phyloP scores from a whole-genome alignment of 2,329 filamentous ascomycete genomes.

The Hymenoscyphus scutula region DNA sequence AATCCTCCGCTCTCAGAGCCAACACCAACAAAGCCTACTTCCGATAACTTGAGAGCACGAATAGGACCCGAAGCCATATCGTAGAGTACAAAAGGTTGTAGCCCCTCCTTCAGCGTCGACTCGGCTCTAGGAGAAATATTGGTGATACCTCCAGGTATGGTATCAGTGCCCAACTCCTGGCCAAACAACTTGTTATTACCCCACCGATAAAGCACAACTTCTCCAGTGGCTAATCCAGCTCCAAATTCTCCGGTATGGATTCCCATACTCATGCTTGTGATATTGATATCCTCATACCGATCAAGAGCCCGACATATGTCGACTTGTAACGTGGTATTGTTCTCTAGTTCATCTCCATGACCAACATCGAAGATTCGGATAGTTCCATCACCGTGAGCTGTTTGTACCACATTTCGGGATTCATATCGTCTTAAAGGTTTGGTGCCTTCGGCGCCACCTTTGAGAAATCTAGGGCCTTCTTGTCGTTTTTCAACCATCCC shows the following conservation, averaged over 20 bases:
- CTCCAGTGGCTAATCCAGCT: slow-evolving; percentile 77
- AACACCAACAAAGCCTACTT: slow-evolving; percentile 86
- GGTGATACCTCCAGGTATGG: slow-evolving; percentile 67
- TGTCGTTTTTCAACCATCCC: slow-evolving; percentile 82
- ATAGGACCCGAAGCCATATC: slow-evolving; percentile 81
- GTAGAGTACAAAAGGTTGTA: slow-evolving; percentile 77
- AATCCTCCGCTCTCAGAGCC: slow-evolving; percentile 82
- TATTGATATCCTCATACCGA: slow-evolving; percentile 72
- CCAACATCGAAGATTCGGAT: slow-evolving; percentile 92
- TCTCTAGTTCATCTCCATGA: slow-evolving; percentile 91
- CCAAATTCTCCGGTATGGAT: slow-evolving; percentile 81
- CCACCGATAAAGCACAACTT: slow-evolving; percentile 85
- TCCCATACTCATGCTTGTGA: slow-evolving; percentile 77
- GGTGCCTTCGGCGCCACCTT: slow-evolving; percentile 72
- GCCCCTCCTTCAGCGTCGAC: slow-evolving; percentile 69
- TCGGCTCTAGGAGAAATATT: slow-evolving; percentile 74
- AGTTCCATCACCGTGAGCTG: slow-evolving; percentile 86
- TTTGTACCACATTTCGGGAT: slow-evolving; percentile 78
- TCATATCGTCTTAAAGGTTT: slow-evolving; percentile 75
- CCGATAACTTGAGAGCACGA: slow-evolving; percentile 77
- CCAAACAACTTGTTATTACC: slow-evolving; percentile 74
- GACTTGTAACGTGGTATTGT: slow-evolving; percentile 74
- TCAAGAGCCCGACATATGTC: slow-evolving; percentile 81
- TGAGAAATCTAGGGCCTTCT: slow-evolving; percentile 73
- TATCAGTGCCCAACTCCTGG: slow-evolving; percentile 53